Evolutionary conservation across 2,329 filamentous ascomycete genomes (phyloP).

Genomic region (Amylocarpus encephaloides): DNA sequence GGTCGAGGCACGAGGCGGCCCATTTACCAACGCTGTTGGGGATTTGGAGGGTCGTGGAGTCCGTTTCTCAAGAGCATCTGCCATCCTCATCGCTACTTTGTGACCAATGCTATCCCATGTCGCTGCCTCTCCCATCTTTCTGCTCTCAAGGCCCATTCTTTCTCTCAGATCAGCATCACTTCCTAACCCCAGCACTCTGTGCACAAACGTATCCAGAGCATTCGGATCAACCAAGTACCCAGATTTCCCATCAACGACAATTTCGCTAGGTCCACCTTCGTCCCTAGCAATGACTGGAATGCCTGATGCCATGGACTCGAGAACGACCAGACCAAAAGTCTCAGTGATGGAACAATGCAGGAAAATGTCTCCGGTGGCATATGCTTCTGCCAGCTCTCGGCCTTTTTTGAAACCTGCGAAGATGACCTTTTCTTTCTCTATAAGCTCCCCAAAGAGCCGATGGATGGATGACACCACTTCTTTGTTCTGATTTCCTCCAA

Average conservation of each 20-base stretch:
- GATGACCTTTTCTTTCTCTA: constrained; percentile 46
- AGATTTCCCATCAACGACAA: constrained; percentile 51
- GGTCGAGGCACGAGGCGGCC: constrained; percentile 2
- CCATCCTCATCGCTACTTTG: constrained; percentile 59
- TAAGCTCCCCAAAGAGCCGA: constrained; percentile 48
- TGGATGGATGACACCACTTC: constrained; percentile 56
- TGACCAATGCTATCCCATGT: constrained; percentile 70
- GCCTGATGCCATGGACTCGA: constrained; percentile 66
- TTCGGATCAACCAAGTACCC: constrained; percentile 55
- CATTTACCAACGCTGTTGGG: background rate
- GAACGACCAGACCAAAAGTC: constrained; percentile 64
- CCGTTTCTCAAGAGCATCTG: constrained; percentile 31
- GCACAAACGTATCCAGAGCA: constrained; percentile 54
- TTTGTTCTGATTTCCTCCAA: constrained; percentile 61
- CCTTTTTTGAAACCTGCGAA: constrained; percentile 62
- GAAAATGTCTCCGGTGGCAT: constrained; percentile 63
- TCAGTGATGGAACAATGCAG: constrained; percentile 65
- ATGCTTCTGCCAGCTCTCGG: constrained; percentile 55
- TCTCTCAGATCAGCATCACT: constrained; percentile 39
- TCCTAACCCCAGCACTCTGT: constrained; percentile 44
- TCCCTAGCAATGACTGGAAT: constrained; percentile 64
- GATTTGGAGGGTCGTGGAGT: background rate
- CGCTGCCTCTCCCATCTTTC: constrained; percentile 52
- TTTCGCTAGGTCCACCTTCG: constrained; percentile 64
- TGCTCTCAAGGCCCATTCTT: constrained; percentile 42